Conservation (phyloP, 139 green algal species). For the Ettlia oleoabundans region DNA sequence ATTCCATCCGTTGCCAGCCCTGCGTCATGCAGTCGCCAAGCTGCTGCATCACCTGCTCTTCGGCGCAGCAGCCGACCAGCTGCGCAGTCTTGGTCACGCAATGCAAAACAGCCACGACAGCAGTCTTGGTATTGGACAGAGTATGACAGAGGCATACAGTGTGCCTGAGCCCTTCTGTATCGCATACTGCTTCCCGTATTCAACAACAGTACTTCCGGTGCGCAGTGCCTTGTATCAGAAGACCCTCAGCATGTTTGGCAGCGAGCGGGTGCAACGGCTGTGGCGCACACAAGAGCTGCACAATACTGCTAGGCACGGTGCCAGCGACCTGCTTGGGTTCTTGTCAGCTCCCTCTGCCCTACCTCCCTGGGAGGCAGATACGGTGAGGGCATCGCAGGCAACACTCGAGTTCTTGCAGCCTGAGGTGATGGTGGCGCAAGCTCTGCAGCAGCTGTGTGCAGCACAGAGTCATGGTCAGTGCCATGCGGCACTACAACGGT, state of each 20-base stretch:
- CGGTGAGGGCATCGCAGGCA: neutral
- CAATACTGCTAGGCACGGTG: neutral
- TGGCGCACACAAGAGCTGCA: conserved; percentile 1
- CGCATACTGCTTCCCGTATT: neutral
- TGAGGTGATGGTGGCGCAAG: neutral
- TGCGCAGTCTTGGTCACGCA: neutral
- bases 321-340: neutral
- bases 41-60: conserved; percentile 20
- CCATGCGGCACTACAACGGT: conserved; percentile 1
- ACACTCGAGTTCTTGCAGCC: conserved; percentile 5
- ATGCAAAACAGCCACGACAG: too few relatives aligned
- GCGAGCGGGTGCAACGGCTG: neutral
- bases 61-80: neutral
- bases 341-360: neutral
- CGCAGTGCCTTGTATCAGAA: neutral
- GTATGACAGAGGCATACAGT: too few relatives aligned
- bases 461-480: neutral
- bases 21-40: neutral
- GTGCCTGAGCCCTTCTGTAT: conserved; percentile 17
- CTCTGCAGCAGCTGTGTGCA: neutral
- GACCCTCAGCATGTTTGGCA: conserved; percentile 1
- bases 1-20: conserved; percentile 1
- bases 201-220: neutral
- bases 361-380: neutral
- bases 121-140: too few relatives aligned